phyloP scores from a whole-genome alignment of 257 asterid genomes.

The Gentiana dahurica region DNA sequence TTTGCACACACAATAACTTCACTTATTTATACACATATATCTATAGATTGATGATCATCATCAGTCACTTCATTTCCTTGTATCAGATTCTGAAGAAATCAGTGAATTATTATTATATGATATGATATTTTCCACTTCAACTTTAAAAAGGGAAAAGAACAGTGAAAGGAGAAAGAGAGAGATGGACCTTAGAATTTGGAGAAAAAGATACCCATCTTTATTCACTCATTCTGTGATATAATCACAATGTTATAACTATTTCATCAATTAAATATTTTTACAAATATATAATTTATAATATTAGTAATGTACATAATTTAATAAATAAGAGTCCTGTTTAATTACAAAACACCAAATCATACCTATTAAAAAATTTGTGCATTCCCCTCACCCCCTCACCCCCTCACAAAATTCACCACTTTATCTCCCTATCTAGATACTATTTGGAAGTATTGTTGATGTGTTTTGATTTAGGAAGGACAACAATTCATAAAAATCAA shows the following conservation, averaged over 20 bases:
- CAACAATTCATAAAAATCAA: too few species aligned
- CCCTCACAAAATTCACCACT: constrained; percentile 13
- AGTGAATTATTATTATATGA: not conserved
- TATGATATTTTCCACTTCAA: constrained; percentile 10
- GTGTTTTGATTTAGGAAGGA: constrained; percentile 1
- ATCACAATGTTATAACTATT: too few species aligned
- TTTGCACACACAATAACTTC: not conserved
- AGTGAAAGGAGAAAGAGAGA: constrained; percentile 24
- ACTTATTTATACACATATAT: constrained; percentile 5
- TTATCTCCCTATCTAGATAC: constrained; percentile 1
- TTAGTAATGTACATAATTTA: too few species aligned
- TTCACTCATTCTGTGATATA: constrained; percentile 37
- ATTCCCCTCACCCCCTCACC: constrained; percentile 1
- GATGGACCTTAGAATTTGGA: constrained; percentile 41
- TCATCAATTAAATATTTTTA: too few species aligned
- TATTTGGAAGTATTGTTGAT: too few species aligned
- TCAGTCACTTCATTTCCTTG: constrained; percentile 9
- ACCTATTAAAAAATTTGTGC: too few species aligned
- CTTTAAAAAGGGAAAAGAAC: constrained; percentile 30
- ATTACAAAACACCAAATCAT: too few species aligned
- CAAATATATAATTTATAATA: too few species aligned
- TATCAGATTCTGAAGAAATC: constrained; percentile 15
- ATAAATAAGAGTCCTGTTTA: too few species aligned
- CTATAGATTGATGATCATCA: constrained; percentile 4
- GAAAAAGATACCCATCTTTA: constrained; percentile 42